Base-by-base conservation (phyloP, 108 stramenopile genomes). In the Skeletonema marinoi region DNA sequence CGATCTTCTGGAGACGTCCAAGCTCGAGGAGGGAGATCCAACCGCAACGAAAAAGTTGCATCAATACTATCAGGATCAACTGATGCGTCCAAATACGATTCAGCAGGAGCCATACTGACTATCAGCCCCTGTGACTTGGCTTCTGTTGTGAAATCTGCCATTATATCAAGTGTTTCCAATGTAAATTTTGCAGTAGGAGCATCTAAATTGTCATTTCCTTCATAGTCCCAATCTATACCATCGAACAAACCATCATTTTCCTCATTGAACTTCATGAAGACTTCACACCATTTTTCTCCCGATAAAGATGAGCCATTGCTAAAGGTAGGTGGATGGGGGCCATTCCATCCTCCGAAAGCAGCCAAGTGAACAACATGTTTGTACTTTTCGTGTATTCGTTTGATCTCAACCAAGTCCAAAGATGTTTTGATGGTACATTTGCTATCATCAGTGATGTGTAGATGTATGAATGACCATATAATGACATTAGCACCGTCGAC, bases 201-300 rank as follows among this genome's bases (percentile, higher is more conserved):
- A 1, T 63, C 41, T 7, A 80, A 29, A 65, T 85, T 73, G 64
- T 95, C 94, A 71, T 93, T 74, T 48, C 94, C 94, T 70, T 95
- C 94, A 61, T 93, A 80, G 68, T 95, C 94, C 94, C 90, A 95
- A 70, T 95, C 94, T n/a, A 92, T 78, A 19, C 92, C 92, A 79
- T 93, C 86, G 68, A 93, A 93, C 2, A 82, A 32, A 60, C 82
- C 66, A n/a, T 82, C 88, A 61, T 65, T 56, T 66, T 51, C 54
- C 33, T 19, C 4, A 35, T 83, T 83, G 63, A 79, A 83, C 35
- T 68, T 19, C 51, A 74, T 42, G 46, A 86, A 92, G 2, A 76
- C 48, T 7, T 86, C 54, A 60, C 74, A 92, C 86, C 85, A 86
- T 19, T 79, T 66, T 29, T 78, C 35, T 33, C 82, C 88, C 10